Conservation (phyloP, 116 monocot genomes). For the Cymodocea nodosa region DNA sequence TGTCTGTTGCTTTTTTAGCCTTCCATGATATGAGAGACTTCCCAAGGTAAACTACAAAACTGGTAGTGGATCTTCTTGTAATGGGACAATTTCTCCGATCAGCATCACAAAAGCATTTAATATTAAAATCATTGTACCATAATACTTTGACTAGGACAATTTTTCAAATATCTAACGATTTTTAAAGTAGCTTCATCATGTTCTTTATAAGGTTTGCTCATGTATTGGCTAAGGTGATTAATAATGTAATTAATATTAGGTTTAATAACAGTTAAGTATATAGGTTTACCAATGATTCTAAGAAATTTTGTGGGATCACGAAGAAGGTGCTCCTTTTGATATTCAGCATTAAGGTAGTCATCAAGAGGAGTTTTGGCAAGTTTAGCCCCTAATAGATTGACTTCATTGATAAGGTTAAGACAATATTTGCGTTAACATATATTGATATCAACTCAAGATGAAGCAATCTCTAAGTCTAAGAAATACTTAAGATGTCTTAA, state of each 20-base stretch:
- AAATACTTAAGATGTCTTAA: neutral
- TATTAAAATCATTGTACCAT: too few relatives aligned
- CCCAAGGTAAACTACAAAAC: neutral
- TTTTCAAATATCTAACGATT: neutral
- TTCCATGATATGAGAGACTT: neutral
- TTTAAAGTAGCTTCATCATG: neutral
- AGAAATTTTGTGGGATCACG: neutral
- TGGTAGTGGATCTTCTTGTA: neutral
- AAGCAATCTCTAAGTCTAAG: neutral
- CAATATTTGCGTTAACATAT: neutral
- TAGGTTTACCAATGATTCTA: neutral
- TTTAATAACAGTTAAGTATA: neutral
- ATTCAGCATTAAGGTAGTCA: neutral
- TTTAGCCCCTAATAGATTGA: neutral
- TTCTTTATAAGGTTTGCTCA: neutral
- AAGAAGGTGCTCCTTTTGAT: neutral
- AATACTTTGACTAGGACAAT: neutral
- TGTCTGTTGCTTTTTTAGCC: neutral
- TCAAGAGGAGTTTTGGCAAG: neutral
- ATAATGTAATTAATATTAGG: neutral
- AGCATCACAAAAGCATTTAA: neutral
- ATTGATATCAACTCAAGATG: neutral
- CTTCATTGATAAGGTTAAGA: neutral
- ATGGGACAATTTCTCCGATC: constrained; percentile 1
- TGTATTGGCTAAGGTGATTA: neutral